Evolutionary conservation across 2,329 filamentous ascomycete species (phyloP), one percentile per base, ranked within the genome.

Genomic region (Stachybotrys echinatus): DNA sequence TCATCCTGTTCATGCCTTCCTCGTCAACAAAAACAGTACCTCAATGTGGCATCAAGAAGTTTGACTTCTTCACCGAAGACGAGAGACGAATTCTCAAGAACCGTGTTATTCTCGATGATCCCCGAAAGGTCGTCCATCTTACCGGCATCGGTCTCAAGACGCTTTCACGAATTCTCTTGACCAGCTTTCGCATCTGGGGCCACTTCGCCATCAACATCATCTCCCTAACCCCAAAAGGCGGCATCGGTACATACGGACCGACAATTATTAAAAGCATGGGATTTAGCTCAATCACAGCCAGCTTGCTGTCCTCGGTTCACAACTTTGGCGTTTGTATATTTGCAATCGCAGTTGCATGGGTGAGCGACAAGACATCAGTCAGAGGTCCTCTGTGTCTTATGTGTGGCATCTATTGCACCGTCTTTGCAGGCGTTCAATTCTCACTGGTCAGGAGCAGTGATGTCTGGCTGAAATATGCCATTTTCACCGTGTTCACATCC

Each of bases 221-320:
- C 0, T 50, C 50, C 5, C 48, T 62, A 4, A 55, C 58, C 3
- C 58, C 58, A 10, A 62, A 60, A 17, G 56, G 57, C 2, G 58
- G 57, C 1, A 47, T 62, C 22, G 58, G 59, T 40, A 58, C 58
- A 1, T 62, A 62, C 3, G 55, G 50, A 0, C 54, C 58, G 1
- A 54, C 55, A 0, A 53, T 62, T 3, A 59, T 62, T 23, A 50
- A 52, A 18, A 53, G 42, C 4, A 45, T 62, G 2, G 59, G 60
- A 0, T 62, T 62, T 39, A 52, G 49, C 37, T 58, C 55, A 42
- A 57, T 57, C 8, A 47, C 54, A 4, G 54, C 60, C 0, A 61
- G 62, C 12, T 48, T 60, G 2, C 22, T 61, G 0, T 61, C 60
- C 47, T 50, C 57, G 0, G 55, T 61, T 0, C 56, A 54, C 48